A percentile compares a stretch with the other conserved stretches of the same genome.
These are phyloP conservation scores for Backusella psychrophila DNA, from an alignment of 192 early-diverging fungal species.

Conservation along the genomic window DNA sequence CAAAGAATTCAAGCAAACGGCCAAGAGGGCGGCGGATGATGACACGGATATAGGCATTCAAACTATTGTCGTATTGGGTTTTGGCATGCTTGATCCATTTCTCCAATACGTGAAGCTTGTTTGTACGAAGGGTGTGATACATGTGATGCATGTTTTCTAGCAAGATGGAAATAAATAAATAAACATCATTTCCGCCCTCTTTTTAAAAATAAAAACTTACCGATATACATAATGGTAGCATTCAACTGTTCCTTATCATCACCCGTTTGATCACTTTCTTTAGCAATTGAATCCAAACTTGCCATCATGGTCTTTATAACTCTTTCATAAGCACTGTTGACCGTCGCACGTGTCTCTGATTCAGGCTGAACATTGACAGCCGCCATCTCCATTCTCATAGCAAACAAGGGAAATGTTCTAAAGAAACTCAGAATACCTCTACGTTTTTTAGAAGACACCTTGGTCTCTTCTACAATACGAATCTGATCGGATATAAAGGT, in stretches of 20 bases:
- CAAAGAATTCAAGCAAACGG: conserved; percentile 92
- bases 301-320: conserved; percentile 86
- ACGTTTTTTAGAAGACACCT: conserved; percentile 82
- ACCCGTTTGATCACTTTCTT: conserved; percentile 72
- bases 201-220: conserved; percentile 31
- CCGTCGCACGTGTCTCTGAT: conserved; percentile 64
- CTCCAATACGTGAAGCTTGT: conserved; percentile 72
- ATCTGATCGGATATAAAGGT: conserved; percentile 87
- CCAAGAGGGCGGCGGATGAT: conserved; percentile 87
- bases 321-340: conserved; percentile 78
- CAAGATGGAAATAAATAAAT: neutral
- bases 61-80: conserved; percentile 72
- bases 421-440: conserved; percentile 89
- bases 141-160: conserved; percentile 97
- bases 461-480: conserved; percentile 87
- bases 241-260: conserved; percentile 92
- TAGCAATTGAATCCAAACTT: conserved; percentile 78
- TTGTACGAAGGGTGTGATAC: conserved; percentile 71
- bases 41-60: conserved; percentile 83
- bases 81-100: conserved; percentile 84
- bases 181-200: too few species aligned
- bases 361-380: conserved; percentile 57
- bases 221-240: conserved; percentile 79
- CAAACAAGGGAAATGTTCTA: conserved; percentile 88
- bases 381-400: conserved; percentile 66